Percentiles rank a stretch among this genome's conserved stretches.
Conservation (phyloP, 495 filamentous ascomycete species). For the Aspergillus cavernicola region DNA sequence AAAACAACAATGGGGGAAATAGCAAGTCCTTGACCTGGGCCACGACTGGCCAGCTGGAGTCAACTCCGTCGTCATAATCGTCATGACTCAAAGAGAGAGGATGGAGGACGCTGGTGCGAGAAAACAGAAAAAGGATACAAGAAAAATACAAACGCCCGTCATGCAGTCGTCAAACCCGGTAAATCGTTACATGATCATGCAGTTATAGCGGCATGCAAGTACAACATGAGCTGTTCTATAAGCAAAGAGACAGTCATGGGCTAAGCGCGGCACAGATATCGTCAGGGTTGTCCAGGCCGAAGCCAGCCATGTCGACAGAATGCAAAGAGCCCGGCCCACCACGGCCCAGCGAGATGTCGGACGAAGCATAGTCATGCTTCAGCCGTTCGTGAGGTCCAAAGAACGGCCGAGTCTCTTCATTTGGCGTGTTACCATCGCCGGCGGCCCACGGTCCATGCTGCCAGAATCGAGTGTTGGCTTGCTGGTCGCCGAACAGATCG, state of each 20-base stretch:
- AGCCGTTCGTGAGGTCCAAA: conserved; percentile 47
- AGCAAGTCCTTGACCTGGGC: conserved; percentile 25
- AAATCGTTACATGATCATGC: conserved; percentile 48
- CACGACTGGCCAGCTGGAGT: conserved; percentile 37
- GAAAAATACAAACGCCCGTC: conserved; percentile 42
- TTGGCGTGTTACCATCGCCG: conserved; percentile 49
- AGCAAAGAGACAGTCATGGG: conserved; percentile 27
- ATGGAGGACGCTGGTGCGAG: not conserved
- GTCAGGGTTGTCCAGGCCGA: conserved; percentile 40
- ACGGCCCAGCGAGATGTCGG: conserved; percentile 44
- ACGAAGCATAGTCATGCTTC: conserved; percentile 50
- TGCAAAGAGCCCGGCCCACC: conserved; percentile 45
- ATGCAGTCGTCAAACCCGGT: conserved; percentile 46
- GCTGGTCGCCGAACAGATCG: conserved; percentile 47
- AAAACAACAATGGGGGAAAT: conserved; percentile 15
- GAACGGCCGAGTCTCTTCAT: conserved; percentile 46
- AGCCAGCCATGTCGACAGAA: conserved; percentile 49
- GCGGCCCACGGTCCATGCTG: conserved; percentile 45
- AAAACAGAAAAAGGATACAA: conserved; percentile 12
- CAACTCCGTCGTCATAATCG: conserved; percentile 33
- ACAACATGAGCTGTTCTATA: conserved; percentile 17
- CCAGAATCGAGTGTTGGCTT: conserved; percentile 49
- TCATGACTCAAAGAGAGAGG: conserved; percentile 22
- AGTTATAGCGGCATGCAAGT: conserved; percentile 32
- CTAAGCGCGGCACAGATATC: conserved; percentile 39